A percentile compares a stretch with the other conserved stretches of the same genome.
Evolutionary conservation across 257 asterid genomes (phyloP).

Genomic region (Echites panduratus): DNA sequence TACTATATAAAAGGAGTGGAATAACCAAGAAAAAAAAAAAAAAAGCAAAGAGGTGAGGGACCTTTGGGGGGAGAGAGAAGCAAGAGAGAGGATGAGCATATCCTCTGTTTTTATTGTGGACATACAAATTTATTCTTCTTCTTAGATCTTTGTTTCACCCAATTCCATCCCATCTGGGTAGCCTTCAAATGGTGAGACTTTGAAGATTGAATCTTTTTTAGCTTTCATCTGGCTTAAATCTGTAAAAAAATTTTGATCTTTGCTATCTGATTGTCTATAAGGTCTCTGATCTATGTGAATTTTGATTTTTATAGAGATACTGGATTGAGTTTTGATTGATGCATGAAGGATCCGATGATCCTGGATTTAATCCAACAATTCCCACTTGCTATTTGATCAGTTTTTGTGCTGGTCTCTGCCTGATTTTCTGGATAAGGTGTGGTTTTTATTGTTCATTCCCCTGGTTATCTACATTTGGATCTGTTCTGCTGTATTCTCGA

Average conservation of each 20-base stretch:
- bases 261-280: constrained; percentile 10
- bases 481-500: constrained; percentile 31
- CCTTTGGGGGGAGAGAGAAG: constrained; percentile 32
- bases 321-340: constrained; percentile 44
- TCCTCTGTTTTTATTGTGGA: constrained; percentile 52
- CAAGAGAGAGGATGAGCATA: constrained; percentile 51
- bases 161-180: constrained; percentile 28
- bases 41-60: constrained; percentile 36
- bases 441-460: constrained; percentile 14
- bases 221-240: constrained; percentile 13
- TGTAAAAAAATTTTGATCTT: constrained; percentile 9
- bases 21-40: constrained; percentile 40
- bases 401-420: constrained; percentile 52
- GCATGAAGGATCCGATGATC: constrained; percentile 67
- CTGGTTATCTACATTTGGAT: constrained; percentile 33
- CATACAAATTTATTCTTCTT: constrained; percentile 41
- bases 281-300: constrained; percentile 50
- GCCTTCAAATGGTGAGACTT: constrained; percentile 35
- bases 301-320: constrained; percentile 30
- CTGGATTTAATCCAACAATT: constrained; percentile 43
- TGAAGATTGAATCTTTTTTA: constrained; percentile 8
- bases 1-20: constrained; percentile 42
- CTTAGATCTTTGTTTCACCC: constrained; percentile 60
- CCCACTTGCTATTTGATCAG: constrained; percentile 50
- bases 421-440: constrained; percentile 67